Evolutionary conservation across 73 alveolate species (phyloP).

Genomic region (Tetrahymena thermophila): DNA sequence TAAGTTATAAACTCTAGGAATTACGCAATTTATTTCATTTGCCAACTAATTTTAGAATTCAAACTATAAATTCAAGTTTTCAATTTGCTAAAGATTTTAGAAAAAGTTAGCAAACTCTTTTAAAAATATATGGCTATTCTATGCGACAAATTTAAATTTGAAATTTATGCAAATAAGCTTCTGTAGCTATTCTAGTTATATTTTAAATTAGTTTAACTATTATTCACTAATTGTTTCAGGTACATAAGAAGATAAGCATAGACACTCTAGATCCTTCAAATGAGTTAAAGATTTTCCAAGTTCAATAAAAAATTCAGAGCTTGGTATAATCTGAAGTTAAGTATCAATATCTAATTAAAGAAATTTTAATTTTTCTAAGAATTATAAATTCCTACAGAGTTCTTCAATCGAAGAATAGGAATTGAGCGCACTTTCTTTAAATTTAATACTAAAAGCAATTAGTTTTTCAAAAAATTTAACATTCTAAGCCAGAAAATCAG

Average conservation of each 20-base stretch:
- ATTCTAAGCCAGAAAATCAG: not conserved
- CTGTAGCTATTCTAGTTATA: not conserved
- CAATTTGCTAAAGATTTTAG: not conserved
- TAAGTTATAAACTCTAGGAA: not conserved
- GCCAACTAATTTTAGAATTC: not conserved
- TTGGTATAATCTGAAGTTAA: too few relatives aligned
- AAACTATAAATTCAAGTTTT: not conserved
- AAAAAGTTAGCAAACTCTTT: not conserved
- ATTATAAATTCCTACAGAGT: not conserved
- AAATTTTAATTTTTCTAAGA: too few relatives aligned
- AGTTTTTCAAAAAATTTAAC: not conserved
- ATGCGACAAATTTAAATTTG: too few relatives aligned
- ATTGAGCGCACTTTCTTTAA: too few relatives aligned
- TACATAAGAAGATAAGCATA: too few relatives aligned
- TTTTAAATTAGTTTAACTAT: too few relatives aligned
- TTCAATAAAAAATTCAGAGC: not conserved
- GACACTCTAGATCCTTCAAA: not conserved
- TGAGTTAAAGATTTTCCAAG: not conserved
- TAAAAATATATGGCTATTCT: too few relatives aligned
- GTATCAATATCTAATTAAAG: not conserved
- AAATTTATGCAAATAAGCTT: not conserved
- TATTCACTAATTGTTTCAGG: not conserved
- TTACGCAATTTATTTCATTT: too few relatives aligned
- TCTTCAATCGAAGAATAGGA: not conserved
- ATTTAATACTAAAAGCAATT: not conserved